Evolutionary conservation across 2,329 filamentous ascomycete genomes (phyloP), one percentile per base, ranked within the genome.

Genomic region (Fusarium sp.): DNA sequence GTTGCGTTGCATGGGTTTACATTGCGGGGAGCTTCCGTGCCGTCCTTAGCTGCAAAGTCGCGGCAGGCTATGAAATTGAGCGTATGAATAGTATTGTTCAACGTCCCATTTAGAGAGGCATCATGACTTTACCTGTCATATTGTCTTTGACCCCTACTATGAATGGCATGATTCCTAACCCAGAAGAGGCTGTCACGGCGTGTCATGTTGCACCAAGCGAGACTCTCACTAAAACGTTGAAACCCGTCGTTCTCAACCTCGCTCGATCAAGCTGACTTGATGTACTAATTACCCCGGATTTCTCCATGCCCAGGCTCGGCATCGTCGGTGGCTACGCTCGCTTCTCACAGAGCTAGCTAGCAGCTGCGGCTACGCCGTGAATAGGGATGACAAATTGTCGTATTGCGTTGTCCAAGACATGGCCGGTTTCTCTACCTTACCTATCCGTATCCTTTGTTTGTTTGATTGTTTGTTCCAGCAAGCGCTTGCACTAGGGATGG

Each of bases 281-380:
- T n/a, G n/a, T 26, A 59, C 63, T 42, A 50, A 48, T 52, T 69
- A 50, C 66, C 66, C 66, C 66, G 62, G 62, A 58, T 70, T 69
- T 63, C 57, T 67, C 52, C 62, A 69, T 31, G 26, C 37, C 48
- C 48, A 47, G 57, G 42, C 55, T 52, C 60, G 50, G 61, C 57
- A 55, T 61, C 26, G 42, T 63, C 46, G 46, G 64, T 69, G 63
- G 56, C 56, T n/a, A n/a, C n/a, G n/a, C n/a, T n/a, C n/a, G n/a
- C n/a, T 46, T 54, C 44, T 61, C 12, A 49, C 38, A 56, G 31
- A 35, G 33, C 33, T 35, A 52, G 33, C 33, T 49, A 66, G 61
- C 56, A 63, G 58, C 54, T 50, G 49, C 57, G 68, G 55, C 55
- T 52, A 55, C 57, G 56, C 58, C 48, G 53, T 68, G 46, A 23